Conservation (phyloP, 495 filamentous ascomycete species). For the Hapsidospora chrysogenum region DNA sequence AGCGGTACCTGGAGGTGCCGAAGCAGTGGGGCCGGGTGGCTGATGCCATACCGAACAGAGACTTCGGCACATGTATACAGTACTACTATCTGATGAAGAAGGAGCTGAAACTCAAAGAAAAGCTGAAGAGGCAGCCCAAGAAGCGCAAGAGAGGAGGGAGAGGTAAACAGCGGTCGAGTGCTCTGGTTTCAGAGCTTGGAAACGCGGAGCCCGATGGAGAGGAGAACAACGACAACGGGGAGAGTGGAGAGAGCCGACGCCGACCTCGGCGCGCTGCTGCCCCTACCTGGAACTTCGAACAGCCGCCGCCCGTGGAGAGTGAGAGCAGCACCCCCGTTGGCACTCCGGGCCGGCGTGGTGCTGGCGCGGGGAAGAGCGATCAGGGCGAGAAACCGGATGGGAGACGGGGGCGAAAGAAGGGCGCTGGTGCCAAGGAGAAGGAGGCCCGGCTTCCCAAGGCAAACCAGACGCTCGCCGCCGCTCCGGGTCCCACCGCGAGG, state of each 20-base stretch:
- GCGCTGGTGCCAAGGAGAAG: slow-evolving; percentile 21
- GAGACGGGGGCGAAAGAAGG: slow-evolving; percentile 16
- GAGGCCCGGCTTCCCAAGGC: slow-evolving; percentile 25
- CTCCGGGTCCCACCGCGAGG: slow-evolving; percentile 14
- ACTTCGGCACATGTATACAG: slow-evolving; percentile 74
- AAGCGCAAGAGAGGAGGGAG: slow-evolving; percentile 38
- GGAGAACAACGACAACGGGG: slow-evolving; percentile 28
- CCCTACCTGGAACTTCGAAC: slow-evolving; percentile 30
- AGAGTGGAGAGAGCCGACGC: slow-evolving; percentile 28
- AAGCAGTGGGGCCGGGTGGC: slow-evolving; percentile 93
- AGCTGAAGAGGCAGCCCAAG: slow-evolving; percentile 54
- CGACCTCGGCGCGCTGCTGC: slow-evolving; percentile 36
- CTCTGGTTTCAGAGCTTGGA: slow-evolving; percentile 60
- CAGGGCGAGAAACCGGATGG: slow-evolving; percentile 37
- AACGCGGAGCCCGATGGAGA: slow-evolving; percentile 37
- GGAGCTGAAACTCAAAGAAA: slow-evolving; percentile 71
- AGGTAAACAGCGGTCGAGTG: slow-evolving; percentile 53
- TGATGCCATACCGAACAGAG: slow-evolving; percentile 48
- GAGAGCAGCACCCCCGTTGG: slow-evolving; percentile 35
- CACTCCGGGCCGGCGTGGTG: slow-evolving; percentile 34
- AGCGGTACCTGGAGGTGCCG: slow-evolving; percentile 60
- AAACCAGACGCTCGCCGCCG: slow-evolving; percentile 23
- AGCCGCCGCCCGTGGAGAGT: slow-evolving; percentile 27
- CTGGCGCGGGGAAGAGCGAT: slow-evolving; percentile 28
- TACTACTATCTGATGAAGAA: slow-evolving; percentile 95